Conservation (phyloP, 163 green algal species). For the Scenedesmus sp. region DNA sequence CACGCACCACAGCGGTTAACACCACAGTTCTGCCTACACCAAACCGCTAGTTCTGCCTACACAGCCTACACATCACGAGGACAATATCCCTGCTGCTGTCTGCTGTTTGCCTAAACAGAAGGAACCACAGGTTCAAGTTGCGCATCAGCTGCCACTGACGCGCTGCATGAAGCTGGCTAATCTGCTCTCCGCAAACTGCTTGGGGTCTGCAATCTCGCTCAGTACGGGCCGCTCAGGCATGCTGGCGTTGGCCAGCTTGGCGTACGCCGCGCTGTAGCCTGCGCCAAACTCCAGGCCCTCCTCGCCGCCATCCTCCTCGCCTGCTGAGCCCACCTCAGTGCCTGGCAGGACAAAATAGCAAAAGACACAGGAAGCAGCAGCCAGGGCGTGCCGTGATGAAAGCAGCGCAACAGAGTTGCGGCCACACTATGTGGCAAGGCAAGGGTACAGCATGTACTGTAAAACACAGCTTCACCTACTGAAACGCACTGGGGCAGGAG, state of each 20-base stretch:
- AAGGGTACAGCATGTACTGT: too few relatives aligned
- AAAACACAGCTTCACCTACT: too few relatives aligned
- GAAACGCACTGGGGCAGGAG: too few relatives aligned
- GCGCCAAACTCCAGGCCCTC: background rate
- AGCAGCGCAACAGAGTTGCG: too few relatives aligned
- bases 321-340: background rate
- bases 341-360: background rate
- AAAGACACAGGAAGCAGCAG: too few relatives aligned
- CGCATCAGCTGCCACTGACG: background rate
- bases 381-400: too few relatives aligned
- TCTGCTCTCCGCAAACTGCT: slow-evolving; percentile 61
- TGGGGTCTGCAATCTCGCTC: slow-evolving; percentile 67
- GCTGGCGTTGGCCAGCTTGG: slow-evolving; percentile 64
- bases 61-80: background rate
- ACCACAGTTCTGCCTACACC: background rate
- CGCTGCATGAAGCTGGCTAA: slow-evolving; percentile 51
- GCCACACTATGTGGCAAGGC: too few relatives aligned
- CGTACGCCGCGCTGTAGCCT: slow-evolving; percentile 69
- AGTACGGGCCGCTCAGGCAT: slow-evolving; percentile 63
- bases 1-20: too few relatives aligned
- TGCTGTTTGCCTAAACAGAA: background rate
- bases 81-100: background rate
- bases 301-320: slow-evolving; percentile 18
- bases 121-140: too few relatives aligned
- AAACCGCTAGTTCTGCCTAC: background rate